phyloP scores from a whole-genome alignment of 768 basidiomycete species.

The Leccinum fibrillosum region DNA sequence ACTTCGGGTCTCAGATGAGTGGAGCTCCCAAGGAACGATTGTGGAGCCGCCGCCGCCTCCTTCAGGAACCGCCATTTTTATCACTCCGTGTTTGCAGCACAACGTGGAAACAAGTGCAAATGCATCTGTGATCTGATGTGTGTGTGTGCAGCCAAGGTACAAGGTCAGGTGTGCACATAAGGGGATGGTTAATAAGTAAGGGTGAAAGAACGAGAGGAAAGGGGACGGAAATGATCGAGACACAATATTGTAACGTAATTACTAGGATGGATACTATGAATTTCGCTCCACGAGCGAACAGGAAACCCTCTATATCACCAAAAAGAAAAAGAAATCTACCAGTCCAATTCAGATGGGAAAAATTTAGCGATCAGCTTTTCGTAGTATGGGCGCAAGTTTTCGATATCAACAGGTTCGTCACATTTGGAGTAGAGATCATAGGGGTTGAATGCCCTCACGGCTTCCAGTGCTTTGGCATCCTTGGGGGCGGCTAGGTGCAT shows the following conservation, averaged over 20 bases:
- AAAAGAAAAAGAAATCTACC: constrained; percentile 45
- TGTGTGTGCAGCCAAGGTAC: background rate
- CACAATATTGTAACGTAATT: background rate
- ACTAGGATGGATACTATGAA: constrained; percentile 1
- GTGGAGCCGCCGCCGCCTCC: constrained; percentile 12
- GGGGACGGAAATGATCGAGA: background rate
- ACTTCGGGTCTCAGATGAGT: background rate
- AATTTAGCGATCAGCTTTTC: constrained; percentile 77
- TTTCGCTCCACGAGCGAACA: constrained; percentile 2
- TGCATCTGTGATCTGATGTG: background rate
- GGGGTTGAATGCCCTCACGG: constrained; percentile 86
- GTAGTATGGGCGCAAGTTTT: constrained; percentile 78
- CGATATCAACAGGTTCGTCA: constrained; percentile 62
- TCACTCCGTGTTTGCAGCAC: constrained; percentile 11
- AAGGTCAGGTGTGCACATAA: background rate
- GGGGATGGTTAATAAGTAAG: constrained; percentile 18
- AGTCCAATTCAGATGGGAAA: constrained; percentile 79
- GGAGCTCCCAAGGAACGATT: constrained; percentile 7
- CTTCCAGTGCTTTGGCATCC: constrained; percentile 60
- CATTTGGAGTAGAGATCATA: constrained; percentile 93
- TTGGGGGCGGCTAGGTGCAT: constrained; percentile 72
- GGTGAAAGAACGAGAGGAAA: background rate
- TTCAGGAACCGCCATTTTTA: constrained; percentile 12
- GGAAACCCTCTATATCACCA: constrained; percentile 6
- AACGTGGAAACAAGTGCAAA: background rate